A percentile compares a stretch with the other conserved stretches of the same genome.
These are phyloP conservation scores for Carallia brachiata DNA, from an alignment of 345 rosid genomes.

Conservation along the genomic window DNA sequence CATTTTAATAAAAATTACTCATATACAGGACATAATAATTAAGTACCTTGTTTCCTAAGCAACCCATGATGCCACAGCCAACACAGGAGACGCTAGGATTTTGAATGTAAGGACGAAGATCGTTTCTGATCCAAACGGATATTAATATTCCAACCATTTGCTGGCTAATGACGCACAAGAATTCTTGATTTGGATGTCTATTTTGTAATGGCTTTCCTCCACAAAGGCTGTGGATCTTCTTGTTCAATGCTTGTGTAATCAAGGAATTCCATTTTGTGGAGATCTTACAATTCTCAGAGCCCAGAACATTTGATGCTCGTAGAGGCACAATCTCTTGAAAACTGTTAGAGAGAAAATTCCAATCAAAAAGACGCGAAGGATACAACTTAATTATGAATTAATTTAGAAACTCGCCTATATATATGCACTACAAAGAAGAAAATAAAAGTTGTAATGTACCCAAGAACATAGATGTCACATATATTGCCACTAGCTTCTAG, in stretches of 20 bases:
- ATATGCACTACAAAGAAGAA: no score
- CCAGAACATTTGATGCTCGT: constrained; percentile 56
- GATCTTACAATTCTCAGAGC: constrained; percentile 49
- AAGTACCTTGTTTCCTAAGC: constrained; percentile 77
- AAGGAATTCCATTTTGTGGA: constrained; percentile 63
- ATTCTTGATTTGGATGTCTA: constrained; percentile 3
- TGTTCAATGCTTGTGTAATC: constrained; percentile 58
- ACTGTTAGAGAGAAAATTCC: constrained; percentile 23
- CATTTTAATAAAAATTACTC: no score
- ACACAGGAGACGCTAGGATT: constrained; percentile 67
- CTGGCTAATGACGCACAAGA: constrained; percentile 58
- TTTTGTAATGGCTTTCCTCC: constrained; percentile 4
- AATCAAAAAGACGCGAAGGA: no score
- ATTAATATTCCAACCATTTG: constrained; percentile 82
- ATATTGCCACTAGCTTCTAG: constrained; percentile 38
- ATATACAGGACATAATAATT: background rate
- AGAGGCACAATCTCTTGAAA: constrained; percentile 84
- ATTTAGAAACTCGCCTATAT: no score
- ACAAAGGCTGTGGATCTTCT: background rate
- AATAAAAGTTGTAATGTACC: constrained; percentile 35
- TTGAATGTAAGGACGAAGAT: constrained; percentile 48
- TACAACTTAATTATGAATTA: no score
- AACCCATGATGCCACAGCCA: constrained; percentile 81
- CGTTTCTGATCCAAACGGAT: constrained; percentile 61
- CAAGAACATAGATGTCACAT: constrained; percentile 76